Conservation (phyloP, 192 early-diverging fungal genomes). For the Coemansia sp. region DNA sequence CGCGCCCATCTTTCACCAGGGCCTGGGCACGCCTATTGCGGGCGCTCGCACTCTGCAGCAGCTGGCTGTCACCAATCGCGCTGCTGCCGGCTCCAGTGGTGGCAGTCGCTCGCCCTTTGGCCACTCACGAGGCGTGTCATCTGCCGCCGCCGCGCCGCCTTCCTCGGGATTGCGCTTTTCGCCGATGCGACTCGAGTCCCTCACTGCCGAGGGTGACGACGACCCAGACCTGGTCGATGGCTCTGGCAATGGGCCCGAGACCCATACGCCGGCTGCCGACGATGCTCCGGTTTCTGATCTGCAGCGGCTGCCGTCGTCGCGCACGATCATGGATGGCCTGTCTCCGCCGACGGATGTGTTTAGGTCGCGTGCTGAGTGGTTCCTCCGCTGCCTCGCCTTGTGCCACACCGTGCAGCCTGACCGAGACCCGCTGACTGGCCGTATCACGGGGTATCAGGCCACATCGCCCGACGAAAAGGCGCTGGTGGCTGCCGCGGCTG, state of each 20-base stretch:
- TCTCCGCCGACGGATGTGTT: conserved; percentile 42
- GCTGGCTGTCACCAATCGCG: conserved; percentile 38
- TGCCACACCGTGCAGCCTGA: conserved; percentile 84
- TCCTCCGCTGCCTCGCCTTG: conserved; percentile 72
- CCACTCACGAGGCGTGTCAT: conserved; percentile 31
- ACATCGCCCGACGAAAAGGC: conserved; percentile 85
- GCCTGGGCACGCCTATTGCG: neutral
- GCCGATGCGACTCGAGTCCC: neutral
- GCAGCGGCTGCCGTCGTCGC: conserved; percentile 37
- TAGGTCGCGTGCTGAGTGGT: conserved; percentile 56
- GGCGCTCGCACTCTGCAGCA: conserved; percentile 33
- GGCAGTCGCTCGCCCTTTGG: conserved; percentile 5
- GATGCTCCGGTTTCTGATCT: conserved; percentile 45
- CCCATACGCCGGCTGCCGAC: conserved; percentile 31
- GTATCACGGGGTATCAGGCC: conserved; percentile 71
- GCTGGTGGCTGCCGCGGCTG: conserved; percentile 71
- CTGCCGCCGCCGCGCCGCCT: neutral
- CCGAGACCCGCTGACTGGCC: conserved; percentile 56
- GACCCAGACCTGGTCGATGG: conserved; percentile 24
- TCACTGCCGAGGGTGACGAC: neutral
- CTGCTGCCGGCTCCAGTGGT: neutral
- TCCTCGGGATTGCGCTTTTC: neutral
- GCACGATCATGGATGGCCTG: conserved; percentile 21
- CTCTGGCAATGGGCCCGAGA: conserved; percentile 8
- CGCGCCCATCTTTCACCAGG: neutral